These are phyloP conservation scores for Boletus sp. DNA, from an alignment of 768 basidiomycete species.

Conservation along the genomic window DNA sequence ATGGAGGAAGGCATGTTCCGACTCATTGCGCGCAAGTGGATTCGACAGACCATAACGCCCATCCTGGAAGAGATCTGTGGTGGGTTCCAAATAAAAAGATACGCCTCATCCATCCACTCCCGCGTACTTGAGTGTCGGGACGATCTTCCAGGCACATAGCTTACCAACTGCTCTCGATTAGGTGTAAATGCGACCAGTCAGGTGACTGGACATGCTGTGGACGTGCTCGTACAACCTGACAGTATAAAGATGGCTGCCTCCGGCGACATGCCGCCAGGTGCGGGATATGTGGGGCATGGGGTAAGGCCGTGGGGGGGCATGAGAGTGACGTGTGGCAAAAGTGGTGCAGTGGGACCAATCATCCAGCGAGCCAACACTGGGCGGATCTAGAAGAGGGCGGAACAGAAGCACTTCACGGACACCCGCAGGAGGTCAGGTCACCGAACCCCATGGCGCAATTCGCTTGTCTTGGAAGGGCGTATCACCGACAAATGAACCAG, in stretches of 20 bases:
- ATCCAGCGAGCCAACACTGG: slow-evolving; percentile 5
- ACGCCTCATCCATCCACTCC: not conserved
- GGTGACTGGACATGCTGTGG: slow-evolving; percentile 11
- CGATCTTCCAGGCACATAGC: slow-evolving; percentile 17
- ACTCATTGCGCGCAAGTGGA: not conserved
- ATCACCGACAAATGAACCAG: not conserved
- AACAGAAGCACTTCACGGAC: slow-evolving; percentile 9
- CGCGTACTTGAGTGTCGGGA: not conserved
- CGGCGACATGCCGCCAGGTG: slow-evolving; percentile 16
- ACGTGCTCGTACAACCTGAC: slow-evolving; percentile 8
- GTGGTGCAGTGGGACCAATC: not conserved
- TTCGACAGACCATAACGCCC: not conserved
- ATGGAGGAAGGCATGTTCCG: slow-evolving; percentile 3
- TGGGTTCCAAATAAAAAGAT: not conserved
- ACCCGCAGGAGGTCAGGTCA: slow-evolving; percentile 8
- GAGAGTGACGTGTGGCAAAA: slow-evolving; percentile 2
- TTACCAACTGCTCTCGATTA: slow-evolving; percentile 10
- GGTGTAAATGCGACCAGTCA: slow-evolving; percentile 4
- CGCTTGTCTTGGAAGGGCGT: not conserved
- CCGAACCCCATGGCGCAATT: not conserved
- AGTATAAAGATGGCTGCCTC: slow-evolving; percentile 25
- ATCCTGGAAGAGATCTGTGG: not conserved
- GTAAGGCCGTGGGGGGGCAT: too few relatives aligned
- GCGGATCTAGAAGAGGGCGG: slow-evolving; percentile 21
- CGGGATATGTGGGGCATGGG: slow-evolving; percentile 24